Conservation (phyloP, 129 eudicot genomes). For the Flaveria robusta region DNA sequence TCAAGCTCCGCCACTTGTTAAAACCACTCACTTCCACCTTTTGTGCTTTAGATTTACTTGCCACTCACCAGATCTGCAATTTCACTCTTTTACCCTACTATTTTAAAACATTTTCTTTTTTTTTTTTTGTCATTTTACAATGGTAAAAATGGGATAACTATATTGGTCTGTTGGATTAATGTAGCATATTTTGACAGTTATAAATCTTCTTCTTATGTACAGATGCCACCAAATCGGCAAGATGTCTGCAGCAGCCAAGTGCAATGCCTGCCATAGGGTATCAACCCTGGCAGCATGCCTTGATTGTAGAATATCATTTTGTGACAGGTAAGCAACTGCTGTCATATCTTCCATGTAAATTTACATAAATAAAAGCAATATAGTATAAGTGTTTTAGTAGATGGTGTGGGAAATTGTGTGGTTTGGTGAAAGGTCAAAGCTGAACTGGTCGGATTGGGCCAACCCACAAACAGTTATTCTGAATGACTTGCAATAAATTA, state of each 20-base stretch:
- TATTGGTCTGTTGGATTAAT: neutral
- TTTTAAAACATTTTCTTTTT: neutral
- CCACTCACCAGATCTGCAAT: no score
- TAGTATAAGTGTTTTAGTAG: no score
- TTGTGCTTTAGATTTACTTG: no score
- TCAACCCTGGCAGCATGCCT: slow-evolving; percentile 76
- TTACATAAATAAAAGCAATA: neutral
- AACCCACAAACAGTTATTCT: neutral
- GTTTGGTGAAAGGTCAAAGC: no score
- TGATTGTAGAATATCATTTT: slow-evolving; percentile 58
- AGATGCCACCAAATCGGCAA: slow-evolving; percentile 79
- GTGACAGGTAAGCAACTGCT: slow-evolving; percentile 65
- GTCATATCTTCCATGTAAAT: neutral
- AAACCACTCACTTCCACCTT: no score
- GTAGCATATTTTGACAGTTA: neutral
- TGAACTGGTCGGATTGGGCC: no score
- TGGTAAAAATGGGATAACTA: neutral
- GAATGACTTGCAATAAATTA: neutral
- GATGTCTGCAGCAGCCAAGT: slow-evolving; percentile 50
- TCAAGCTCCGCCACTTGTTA: no score
- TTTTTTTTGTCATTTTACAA: neutral
- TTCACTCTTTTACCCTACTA: neutral
- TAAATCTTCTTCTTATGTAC: slow-evolving; percentile 27
- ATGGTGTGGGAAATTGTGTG: no score
- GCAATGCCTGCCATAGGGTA: slow-evolving; percentile 62